Evolutionary conservation across 345 rosid species (phyloP).

Genomic region (Isatis tinctoria): DNA sequence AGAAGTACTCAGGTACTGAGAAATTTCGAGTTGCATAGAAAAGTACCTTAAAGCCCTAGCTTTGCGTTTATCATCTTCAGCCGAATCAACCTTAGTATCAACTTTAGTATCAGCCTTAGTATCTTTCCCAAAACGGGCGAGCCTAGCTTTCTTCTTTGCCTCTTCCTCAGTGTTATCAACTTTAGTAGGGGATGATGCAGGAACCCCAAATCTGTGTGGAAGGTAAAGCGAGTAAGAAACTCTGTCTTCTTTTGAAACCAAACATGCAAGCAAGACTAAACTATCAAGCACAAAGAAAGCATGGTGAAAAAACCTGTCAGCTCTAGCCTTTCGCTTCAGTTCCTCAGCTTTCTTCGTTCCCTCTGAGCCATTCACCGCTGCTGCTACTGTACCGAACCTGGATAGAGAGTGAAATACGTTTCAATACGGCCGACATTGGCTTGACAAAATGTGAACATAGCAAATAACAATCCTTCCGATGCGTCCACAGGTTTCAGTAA

Average conservation of each 20-base stretch:
- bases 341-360: conserved; percentile 62
- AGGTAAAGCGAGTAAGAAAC: not conserved
- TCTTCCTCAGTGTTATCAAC: conserved; percentile 48
- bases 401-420: not conserved
- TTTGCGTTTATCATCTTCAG: conserved; percentile 77
- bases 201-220: conserved; percentile 61
- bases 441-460: not conserved
- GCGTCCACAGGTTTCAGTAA: not conserved
- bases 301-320: conserved; percentile 62
- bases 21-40: not conserved
- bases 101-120: conserved; percentile 32
- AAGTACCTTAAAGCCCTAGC: conserved; percentile 76
- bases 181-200: conserved; percentile 35
- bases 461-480: not conserved
- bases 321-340: conserved; percentile 86
- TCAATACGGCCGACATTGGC: not conserved
- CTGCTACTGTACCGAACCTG: conserved; percentile 71
- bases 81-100: conserved; percentile 41
- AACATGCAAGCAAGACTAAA: not conserved
- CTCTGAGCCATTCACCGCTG: conserved; percentile 35
- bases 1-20: not conserved
- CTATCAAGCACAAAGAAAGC: not conserved
- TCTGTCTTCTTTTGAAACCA: not conserved
- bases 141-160: conserved; percentile 84
- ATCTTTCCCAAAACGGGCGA: conserved; percentile 61